Evolutionary conservation across 176 grass and related monocot species (phyloP), one percentile per base, ranked within the genome.

Genomic region (Cenchrus purpureus): DNA sequence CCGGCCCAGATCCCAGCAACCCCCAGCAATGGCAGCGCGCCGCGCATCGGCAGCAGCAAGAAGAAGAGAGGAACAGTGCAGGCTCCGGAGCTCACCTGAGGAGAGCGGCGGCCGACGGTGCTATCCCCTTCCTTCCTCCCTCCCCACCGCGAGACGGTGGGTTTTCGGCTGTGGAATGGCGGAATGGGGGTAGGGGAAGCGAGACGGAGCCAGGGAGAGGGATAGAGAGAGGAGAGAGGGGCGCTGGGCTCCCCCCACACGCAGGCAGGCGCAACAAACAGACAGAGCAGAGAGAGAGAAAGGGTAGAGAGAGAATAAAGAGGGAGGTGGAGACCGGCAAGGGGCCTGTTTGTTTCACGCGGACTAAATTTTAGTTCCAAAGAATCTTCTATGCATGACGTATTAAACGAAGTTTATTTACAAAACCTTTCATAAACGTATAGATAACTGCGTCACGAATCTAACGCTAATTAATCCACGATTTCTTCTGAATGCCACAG

Each of bases 251-350:
- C 19, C 59, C 59, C 59, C 43, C 20, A 29, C 66, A 42, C 10
- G 10, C 54, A 73, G 19, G 42, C 76, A 51, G 59, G n/a, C 81
- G 49, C 69, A 60, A 74, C 56, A 83, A 52, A 64, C 81, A 64
- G 81, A 74, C 25, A 82, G n/a, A 74, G 44, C 53, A 48, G 54
- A 73, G 37, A 78, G 59, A 48, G 40, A 25, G 56, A 13, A 17
- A 2, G 31, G 11, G 19, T 54, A 61, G 68, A 61, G 13, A 62
- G 68, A 15, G 9, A 71, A 48, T 8, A 16, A 46, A 60, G 59
- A 62, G n/a, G 59, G 59, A 62, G 59, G 59, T 62, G n/a, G 59
- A 62, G 59, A 62, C n/a, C 59, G 59, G 31, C 31, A 32, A 25
- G 22, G 22, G 22, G 22, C 22, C 22, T 25, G 22, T 25, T 25